Evolutionary conservation across 2,329 filamentous ascomycete genomes (phyloP).

Genomic region (Talaromyces sp.): DNA sequence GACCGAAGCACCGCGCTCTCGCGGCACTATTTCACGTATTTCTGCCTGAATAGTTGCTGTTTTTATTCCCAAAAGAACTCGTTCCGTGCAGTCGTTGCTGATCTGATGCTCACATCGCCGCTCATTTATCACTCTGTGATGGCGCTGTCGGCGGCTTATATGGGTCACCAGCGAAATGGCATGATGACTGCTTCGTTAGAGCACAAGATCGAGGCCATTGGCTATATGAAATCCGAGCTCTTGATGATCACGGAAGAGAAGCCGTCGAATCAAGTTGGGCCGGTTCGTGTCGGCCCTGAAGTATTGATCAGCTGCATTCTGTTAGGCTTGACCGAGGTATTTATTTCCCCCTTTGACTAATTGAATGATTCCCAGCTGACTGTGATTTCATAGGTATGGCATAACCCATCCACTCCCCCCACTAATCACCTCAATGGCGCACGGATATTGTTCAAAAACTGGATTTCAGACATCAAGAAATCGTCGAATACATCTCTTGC

Average conservation of each 20-base stretch:
- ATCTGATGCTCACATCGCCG: not conserved
- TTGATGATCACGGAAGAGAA: not conserved
- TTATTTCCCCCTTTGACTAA: not conserved
- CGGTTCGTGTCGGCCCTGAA: not conserved
- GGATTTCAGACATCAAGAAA: slow-evolving; percentile 1
- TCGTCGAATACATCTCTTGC: not conserved
- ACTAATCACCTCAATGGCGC: slow-evolving; percentile 1
- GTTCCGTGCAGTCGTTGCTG: not conserved
- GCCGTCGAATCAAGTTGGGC: not conserved
- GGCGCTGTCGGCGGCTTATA: not conserved
- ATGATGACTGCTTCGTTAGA: not conserved
- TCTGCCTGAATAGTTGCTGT: not conserved
- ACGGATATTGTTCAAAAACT: slow-evolving; percentile 4
- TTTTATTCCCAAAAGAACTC: not conserved
- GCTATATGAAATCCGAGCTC: not conserved
- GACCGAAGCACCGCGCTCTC: not conserved
- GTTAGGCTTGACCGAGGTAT: not conserved
- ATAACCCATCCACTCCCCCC: not conserved
- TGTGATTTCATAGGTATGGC: not conserved
- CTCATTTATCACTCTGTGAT: not conserved
- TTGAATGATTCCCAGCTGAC: not conserved
- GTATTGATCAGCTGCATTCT: not conserved
- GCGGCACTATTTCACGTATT: not conserved
- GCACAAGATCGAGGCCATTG: not conserved
- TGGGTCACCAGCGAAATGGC: not conserved